Conservation (phyloP, 2,329 filamentous ascomycete species). For the Exophiala oligosperma region DNA sequence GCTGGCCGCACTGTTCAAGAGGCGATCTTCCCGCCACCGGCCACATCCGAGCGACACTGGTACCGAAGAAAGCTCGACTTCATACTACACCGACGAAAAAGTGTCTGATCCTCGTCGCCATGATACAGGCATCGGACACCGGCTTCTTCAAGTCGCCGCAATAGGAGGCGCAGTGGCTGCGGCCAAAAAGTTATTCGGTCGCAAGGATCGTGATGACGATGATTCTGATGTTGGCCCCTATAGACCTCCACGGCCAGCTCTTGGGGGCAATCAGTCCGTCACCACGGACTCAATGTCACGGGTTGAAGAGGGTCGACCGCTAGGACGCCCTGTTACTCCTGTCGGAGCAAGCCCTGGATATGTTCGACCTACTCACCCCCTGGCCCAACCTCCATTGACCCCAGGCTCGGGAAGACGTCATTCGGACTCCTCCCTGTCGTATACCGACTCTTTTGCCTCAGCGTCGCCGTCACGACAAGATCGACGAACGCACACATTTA, state of each 20-base stretch:
- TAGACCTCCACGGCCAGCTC: slow-evolving; percentile 51
- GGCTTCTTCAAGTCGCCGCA: slow-evolving; percentile 61
- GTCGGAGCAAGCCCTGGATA: slow-evolving; percentile 37
- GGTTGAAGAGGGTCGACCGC: slow-evolving; percentile 56
- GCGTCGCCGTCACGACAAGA: slow-evolving; percentile 38
- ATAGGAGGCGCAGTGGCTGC: slow-evolving; percentile 64
- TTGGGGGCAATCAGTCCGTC: slow-evolving; percentile 48
- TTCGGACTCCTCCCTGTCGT: slow-evolving; percentile 35
- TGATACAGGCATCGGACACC: slow-evolving; percentile 60
- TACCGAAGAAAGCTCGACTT: slow-evolving; percentile 42
- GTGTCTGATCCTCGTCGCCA: slow-evolving; percentile 51
- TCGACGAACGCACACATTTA: slow-evolving; percentile 49
- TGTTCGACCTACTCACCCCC: slow-evolving; percentile 27
- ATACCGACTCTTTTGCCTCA: slow-evolving; percentile 42
- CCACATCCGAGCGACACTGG: slow-evolving; percentile 45
- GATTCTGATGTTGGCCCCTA: slow-evolving; percentile 56
- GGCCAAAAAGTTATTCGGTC: slow-evolving; percentile 59
- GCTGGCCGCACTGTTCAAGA: slow-evolving; percentile 51
- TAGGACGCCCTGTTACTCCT: slow-evolving; percentile 42
- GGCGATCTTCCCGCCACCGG: slow-evolving; percentile 38
- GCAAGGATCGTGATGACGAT: slow-evolving; percentile 54
- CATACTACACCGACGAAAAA: slow-evolving; percentile 66
- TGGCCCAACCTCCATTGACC: slow-evolving; percentile 22
- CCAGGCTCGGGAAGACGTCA: slow-evolving; percentile 29
- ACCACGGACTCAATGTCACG: slow-evolving; percentile 48